A percentile compares a stretch with the other conserved stretches of the same genome.
These are phyloP conservation scores for Glebionis coronaria DNA, from an alignment of 129 eudicot species.

Conservation along the genomic window DNA sequence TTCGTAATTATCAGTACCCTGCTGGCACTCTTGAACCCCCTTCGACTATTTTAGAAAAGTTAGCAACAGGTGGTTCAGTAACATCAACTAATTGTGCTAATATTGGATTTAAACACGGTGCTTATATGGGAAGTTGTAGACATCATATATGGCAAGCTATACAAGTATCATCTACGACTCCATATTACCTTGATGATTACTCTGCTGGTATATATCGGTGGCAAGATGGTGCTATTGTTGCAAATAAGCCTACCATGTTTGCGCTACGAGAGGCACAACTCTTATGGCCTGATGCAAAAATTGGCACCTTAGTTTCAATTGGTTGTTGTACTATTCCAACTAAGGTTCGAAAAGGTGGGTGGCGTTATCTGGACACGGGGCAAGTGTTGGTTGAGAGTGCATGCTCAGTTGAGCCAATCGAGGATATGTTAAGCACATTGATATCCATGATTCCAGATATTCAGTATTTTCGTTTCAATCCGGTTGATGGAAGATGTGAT, in stretches of 20 bases:
- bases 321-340: conserved; percentile 93
- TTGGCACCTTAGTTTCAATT: conserved; percentile 84
- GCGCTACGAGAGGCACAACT: conserved; percentile 93
- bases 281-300: conserved; percentile 85
- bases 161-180: conserved; percentile 96
- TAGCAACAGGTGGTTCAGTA: conserved; percentile 49
- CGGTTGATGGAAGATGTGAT: too few species aligned
- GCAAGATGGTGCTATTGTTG: conserved; percentile 99
- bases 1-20: conserved; percentile 96
- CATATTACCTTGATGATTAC: conserved; percentile 94
- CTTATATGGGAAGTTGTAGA: conserved; percentile 88
- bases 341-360: too few species aligned
- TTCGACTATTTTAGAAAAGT: conserved; percentile 50
- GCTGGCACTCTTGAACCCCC: conserved; percentile 88
- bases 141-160: conserved; percentile 91
- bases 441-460: too few species aligned
- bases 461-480: too few species aligned
- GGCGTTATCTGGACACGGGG: too few species aligned
- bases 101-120: conserved; percentile 63
- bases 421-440: too few species aligned
- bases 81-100: conserved; percentile 53
- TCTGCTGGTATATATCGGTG: conserved; percentile 67
- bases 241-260: conserved; percentile 90
- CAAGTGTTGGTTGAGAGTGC: too few species aligned
- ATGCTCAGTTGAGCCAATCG: too few species aligned